Conservation (phyloP, 768 basidiomycete genomes). For the Auricularia sp. region DNA sequence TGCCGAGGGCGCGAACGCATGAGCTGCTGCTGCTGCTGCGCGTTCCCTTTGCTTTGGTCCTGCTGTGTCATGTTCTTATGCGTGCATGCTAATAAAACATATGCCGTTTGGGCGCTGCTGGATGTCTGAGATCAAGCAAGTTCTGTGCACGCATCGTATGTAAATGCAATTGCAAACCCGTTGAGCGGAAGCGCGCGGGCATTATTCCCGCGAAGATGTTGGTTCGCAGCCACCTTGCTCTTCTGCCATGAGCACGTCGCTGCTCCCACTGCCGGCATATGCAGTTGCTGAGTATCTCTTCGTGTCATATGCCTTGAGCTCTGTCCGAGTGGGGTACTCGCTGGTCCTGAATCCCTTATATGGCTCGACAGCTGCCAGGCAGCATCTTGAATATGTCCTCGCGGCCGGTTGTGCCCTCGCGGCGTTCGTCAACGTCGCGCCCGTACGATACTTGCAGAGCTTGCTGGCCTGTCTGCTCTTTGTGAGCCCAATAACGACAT, state of each 20-base stretch:
- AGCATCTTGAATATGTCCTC: background rate
- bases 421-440: background rate
- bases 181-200: too few relatives aligned
- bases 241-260: background rate
- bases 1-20: constrained; percentile 62
- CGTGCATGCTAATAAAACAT: constrained; percentile 3
- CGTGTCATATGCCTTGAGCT: background rate
- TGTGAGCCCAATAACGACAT: constrained; percentile 49
- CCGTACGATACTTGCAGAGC: constrained; percentile 18
- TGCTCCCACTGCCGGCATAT: background rate
- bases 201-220: too few relatives aligned
- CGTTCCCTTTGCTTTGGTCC: background rate
- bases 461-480: constrained; percentile 32
- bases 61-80: background rate
- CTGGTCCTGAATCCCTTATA: background rate
- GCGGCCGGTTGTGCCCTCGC: background rate
- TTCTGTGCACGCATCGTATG: too few relatives aligned
- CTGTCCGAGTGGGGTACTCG: background rate
- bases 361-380: background rate
- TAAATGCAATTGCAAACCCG: too few relatives aligned
- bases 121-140: background rate
- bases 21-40: constrained; percentile 19
- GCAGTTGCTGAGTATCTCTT: background rate
- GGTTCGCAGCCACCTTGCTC: background rate
- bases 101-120: constrained; percentile 1